These are phyloP conservation scores for Dictyophora rubrovolvata DNA, from an alignment of 768 basidiomycete genomes.

Conservation along the genomic window DNA sequence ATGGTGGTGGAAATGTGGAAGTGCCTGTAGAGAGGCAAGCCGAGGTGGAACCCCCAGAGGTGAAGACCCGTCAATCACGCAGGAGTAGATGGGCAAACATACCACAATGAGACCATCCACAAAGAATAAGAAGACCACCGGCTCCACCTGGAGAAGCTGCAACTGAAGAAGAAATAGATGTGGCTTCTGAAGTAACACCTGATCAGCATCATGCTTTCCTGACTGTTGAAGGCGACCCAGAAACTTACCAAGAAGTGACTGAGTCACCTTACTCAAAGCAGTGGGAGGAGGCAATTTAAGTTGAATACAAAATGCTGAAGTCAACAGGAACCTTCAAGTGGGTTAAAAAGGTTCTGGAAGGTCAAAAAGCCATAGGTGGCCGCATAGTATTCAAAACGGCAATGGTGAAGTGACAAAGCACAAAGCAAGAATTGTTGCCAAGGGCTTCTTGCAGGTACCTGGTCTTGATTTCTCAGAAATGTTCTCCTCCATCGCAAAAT, in stretches of 20 bases:
- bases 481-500: slow-evolving; percentile 16
- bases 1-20: slow-evolving; percentile 4
- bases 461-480: no score
- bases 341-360: slow-evolving; percentile 12
- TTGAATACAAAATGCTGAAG: background rate
- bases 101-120: background rate
- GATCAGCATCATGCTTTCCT: slow-evolving; percentile 18
- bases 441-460: no score
- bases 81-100: background rate
- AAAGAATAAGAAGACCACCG: background rate
- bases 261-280: slow-evolving; percentile 7
- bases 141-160: slow-evolving; percentile 11
- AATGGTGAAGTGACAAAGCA: slow-evolving; percentile 9
- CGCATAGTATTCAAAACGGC: slow-evolving; percentile 18
- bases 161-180: background rate
- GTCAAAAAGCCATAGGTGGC: slow-evolving; percentile 13
- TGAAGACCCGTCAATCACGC: no score
- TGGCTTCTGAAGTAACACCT: slow-evolving; percentile 12
- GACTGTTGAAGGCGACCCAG: background rate
- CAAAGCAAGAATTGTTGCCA: no score
- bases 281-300: background rate
- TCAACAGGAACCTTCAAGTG: slow-evolving; percentile 9
- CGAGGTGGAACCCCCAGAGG: no score
- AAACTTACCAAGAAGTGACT: background rate
- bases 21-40: slow-evolving; percentile 19